Evolutionary conservation across 805 yeast genomes (phyloP), one percentile per base, ranked within the genome.

Genomic region (Pichia rugopelliculosa): DNA sequence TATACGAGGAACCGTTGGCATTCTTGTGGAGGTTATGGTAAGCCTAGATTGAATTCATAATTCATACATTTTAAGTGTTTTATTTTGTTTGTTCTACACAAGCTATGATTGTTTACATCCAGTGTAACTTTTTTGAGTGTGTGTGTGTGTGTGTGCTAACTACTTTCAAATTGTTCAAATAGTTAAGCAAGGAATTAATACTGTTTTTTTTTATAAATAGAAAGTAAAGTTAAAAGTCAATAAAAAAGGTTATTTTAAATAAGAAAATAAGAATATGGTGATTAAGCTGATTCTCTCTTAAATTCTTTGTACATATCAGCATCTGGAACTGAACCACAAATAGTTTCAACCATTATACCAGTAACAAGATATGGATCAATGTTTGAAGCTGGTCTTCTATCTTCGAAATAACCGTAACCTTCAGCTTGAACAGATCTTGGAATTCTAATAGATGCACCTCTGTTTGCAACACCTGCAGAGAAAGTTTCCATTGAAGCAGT

Each of bases 371-470:
- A 93, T 59, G 99, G 98, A 73, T 93, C 99, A 63, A 93, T 93
- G 84, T 93, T 93, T 54, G 98, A 90, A 58, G 99, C 99, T 51
- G 99, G 99, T 78, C 99, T 88, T 79, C 99, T 87, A 75, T 93
- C 99, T 80, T 93, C 99, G 64, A 93, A 91, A 82, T 93, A 93
- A 52, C 99, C 99, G 74, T 73, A 87, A 53, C 97, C 97, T 72
- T 90, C 98, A 73, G 87, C 87, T 69, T 96, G 96, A 60, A 93
- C 99, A 40, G 96, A 84, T 78, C 99, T 85, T 74, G 99, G 99
- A 68, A 93, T 93, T 82, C 99, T 89, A 59, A 93, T 81, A 23
- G 97, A 90, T 53, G 96, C 96, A 75, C 98, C 99, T 80, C 99
- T 87, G 88, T 93, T 93, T 67, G 99, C 99, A 59, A 93, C 98